phyloP scores from a whole-genome alignment of 129 eudicot genomes.

The Escallonia rubra region DNA sequence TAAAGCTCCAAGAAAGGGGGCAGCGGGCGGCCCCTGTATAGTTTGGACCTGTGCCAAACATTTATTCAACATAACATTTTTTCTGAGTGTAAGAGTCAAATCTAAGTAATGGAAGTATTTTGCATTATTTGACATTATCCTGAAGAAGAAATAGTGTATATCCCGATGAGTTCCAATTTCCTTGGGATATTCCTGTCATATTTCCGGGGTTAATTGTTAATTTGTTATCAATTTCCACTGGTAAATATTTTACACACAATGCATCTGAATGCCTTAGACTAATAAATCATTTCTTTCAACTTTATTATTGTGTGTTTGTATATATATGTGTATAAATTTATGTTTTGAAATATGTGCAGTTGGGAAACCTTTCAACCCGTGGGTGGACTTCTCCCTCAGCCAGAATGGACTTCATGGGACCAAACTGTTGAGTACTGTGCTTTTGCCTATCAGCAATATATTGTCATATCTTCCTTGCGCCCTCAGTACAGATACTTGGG shows the following conservation, averaged over 20 bases:
- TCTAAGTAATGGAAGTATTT: no score
- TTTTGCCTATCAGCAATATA: conserved; percentile 86
- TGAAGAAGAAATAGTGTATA: no score
- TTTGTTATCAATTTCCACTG: not conserved
- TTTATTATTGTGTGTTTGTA: not conserved
- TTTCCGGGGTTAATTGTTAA: no score
- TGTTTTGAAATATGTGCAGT: conserved; percentile 30
- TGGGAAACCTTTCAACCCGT: conserved; percentile 99
- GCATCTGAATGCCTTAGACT: not conserved
- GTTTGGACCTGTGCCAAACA: no score
- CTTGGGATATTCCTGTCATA: no score
- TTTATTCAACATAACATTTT: no score
- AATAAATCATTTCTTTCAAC: not conserved
- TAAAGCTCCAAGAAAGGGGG: no score
- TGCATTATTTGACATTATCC: no score
- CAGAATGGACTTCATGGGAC: conserved; percentile 99
- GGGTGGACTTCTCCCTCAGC: conserved; percentile 97
- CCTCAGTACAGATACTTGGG: conserved; percentile 97
- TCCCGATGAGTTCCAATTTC: no score
- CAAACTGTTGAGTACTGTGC: conserved; percentile 99
- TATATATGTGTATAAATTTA: not conserved
- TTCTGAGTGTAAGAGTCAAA: no score
- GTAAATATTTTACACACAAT: not conserved
- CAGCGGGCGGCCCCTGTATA: no score
- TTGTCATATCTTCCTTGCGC: conserved; percentile 88